Conservation (phyloP, 2,329 filamentous ascomycete genomes). For the Aspergillus tamarii region DNA sequence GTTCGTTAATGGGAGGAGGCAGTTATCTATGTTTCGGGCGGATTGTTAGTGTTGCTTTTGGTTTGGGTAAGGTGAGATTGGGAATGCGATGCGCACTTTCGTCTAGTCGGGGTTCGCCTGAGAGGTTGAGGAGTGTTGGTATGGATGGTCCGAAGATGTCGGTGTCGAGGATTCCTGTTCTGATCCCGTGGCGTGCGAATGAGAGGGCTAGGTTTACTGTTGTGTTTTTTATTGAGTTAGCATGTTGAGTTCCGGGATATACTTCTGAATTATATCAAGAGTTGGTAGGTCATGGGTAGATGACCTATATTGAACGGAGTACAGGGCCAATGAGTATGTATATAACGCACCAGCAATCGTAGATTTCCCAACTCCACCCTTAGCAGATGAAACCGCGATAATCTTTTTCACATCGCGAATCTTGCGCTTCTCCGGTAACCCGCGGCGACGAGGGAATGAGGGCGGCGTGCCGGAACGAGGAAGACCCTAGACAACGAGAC, state of each 20-base stretch:
- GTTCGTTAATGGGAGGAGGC: slow-evolving; percentile 84
- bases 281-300: background rate
- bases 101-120: slow-evolving; percentile 76
- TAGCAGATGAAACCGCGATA: slow-evolving; percentile 96
- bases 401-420: slow-evolving; percentile 87
- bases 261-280: background rate
- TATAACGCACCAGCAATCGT: slow-evolving; percentile 73
- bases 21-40: slow-evolving; percentile 36
- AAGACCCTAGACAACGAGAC: slow-evolving; percentile 65
- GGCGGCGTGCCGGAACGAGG: slow-evolving; percentile 73
- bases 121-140: slow-evolving; percentile 82
- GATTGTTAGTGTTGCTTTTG: background rate
- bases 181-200: slow-evolving; percentile 78
- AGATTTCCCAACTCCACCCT: slow-evolving; percentile 97
- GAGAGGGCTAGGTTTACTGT: slow-evolving; percentile 81
- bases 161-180: slow-evolving; percentile 86
- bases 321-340: background rate
- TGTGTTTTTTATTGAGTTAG: slow-evolving; percentile 1
- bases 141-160: slow-evolving; percentile 97
- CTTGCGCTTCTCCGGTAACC: slow-evolving; percentile 76
- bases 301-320: background rate
- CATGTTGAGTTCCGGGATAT: background rate
- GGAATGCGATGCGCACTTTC: slow-evolving; percentile 58
- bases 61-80: background rate
- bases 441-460: slow-evolving; percentile 73